These are phyloP conservation scores for Pseudogymnoascus sp. DNA, from an alignment of 2,329 filamentous ascomycete species.

Conservation along the genomic window DNA sequence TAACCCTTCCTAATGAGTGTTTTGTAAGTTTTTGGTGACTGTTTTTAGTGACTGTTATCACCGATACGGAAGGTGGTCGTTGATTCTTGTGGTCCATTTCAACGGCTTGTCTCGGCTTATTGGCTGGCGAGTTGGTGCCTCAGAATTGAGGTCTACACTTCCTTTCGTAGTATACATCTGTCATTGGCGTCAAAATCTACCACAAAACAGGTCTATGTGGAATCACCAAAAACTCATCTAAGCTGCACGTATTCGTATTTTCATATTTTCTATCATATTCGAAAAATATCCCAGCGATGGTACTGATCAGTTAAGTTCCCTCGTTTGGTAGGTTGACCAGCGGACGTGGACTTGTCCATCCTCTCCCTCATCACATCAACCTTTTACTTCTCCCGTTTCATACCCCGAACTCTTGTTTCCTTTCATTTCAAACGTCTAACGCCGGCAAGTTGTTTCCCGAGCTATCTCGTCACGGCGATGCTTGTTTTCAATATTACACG, in stretches of 20 bases:
- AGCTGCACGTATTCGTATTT: background rate
- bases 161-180: background rate
- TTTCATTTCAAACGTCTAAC: background rate
- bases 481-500: background rate
- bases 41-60: background rate
- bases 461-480: background rate
- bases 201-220: background rate
- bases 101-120: background rate
- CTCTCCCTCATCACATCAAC: background rate
- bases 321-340: background rate
- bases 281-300: background rate
- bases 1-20: background rate
- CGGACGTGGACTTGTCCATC: background rate
- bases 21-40: background rate
- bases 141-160: background rate
- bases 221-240: background rate
- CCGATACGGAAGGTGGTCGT: slow-evolving; percentile 6
- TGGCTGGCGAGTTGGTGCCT: background rate
- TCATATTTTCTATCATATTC: background rate
- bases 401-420: background rate
- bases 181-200: background rate
- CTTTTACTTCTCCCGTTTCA: background rate
- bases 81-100: background rate
- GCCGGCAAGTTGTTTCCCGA: background rate
- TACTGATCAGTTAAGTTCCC: background rate